These are phyloP conservation scores for Chaetoceros muelleri DNA, from an alignment of 108 stramenopile species.

Conservation along the genomic window DNA sequence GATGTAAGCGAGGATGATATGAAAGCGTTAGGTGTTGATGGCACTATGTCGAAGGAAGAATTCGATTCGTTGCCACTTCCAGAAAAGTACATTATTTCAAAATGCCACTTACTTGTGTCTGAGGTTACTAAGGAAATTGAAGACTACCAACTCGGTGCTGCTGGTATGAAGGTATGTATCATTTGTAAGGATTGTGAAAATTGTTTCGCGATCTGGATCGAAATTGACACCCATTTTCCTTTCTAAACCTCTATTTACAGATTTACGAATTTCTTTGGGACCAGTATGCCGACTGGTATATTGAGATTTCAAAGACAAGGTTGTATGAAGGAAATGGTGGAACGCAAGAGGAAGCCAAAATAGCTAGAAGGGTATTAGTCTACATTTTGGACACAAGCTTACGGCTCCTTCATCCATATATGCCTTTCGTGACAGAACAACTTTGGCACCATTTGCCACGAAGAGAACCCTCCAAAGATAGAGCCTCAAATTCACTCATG, in stretches of 20 bases:
- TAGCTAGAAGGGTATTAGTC: constrained; percentile 80
- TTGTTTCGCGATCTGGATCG: background rate
- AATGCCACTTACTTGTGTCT: constrained; percentile 75
- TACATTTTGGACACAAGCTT: constrained; percentile 91
- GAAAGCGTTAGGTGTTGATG: constrained; percentile 42
- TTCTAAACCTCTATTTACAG: constrained; percentile 3
- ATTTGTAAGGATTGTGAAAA: background rate
- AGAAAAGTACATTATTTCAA: constrained; percentile 87
- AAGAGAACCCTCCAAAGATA: constrained; percentile 21
- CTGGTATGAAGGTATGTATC: constrained; percentile 56
- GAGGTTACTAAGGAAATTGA: constrained; percentile 82
- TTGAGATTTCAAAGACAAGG: constrained; percentile 87
- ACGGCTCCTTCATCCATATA: constrained; percentile 94
- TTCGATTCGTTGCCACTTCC: constrained; percentile 63
- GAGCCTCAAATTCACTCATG: constrained; percentile 68
- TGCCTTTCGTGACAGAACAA: constrained; percentile 97
- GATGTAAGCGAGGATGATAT: constrained; percentile 46
- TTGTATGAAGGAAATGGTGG: constrained; percentile 81
- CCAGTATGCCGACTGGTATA: constrained; percentile 96
- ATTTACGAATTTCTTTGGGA: constrained; percentile 94
- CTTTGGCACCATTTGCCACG: constrained; percentile 95
- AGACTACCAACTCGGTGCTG: constrained; percentile 78
- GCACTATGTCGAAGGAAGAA: constrained; percentile 70
- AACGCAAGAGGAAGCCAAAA: constrained; percentile 52
- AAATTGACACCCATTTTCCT: constrained; percentile 2